Evolutionary conservation across 2,329 filamentous ascomycete genomes (phyloP), one percentile per base, ranked within the genome.

Genomic region (Aspergillus sp.): DNA sequence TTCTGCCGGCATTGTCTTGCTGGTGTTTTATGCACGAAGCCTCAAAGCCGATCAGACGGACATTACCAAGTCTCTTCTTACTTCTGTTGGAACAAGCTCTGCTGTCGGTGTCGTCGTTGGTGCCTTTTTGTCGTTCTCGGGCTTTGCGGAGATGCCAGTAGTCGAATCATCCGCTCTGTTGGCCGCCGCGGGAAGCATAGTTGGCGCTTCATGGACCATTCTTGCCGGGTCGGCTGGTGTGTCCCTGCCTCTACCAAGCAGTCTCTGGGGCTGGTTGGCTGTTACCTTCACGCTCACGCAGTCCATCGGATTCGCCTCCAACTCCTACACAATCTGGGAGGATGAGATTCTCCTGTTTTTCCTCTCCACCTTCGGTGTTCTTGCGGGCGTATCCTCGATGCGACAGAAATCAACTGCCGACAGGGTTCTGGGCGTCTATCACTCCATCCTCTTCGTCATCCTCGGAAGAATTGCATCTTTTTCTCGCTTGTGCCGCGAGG

Each of bases 241-340:
- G 39, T 71, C 70, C 51, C 74, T 80, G 15, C 82, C 91, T 38
- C 68, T 92, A 8, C 93, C 92, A 0, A 85, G 78, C n/a, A 90
- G 86, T 0, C 79, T 93, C 57, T 99, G 94, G 93, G 90, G 92
- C n/a, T 94, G 91, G 88, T 80, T 96, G 61, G 88, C 91, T 5
- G 81, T 91, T 25, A 74, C 93, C 13, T 92, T 96, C 67, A 92
- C 92, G 0, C 75, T 92, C n/a, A 87, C 90, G 62, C 91, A 96
- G 71, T 96, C 92, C n/a, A 81, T 91, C 54, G 94, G 95, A 7
- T 99, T 98, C 74, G 94, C 94, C 0, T 95, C 95, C 3, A 99
- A 99, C 77, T 99, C 95, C 0, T 99, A 93, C 77, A 98, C 94
- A 0, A 96, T 99, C 66, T 99, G 95, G 93, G 95, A 99, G 78